A percentile compares a stretch with the other conserved stretches of the same genome.
phyloP scores from a whole-genome alignment of 495 filamentous ascomycete genomes.

The Penicillium atrosanguineum region DNA sequence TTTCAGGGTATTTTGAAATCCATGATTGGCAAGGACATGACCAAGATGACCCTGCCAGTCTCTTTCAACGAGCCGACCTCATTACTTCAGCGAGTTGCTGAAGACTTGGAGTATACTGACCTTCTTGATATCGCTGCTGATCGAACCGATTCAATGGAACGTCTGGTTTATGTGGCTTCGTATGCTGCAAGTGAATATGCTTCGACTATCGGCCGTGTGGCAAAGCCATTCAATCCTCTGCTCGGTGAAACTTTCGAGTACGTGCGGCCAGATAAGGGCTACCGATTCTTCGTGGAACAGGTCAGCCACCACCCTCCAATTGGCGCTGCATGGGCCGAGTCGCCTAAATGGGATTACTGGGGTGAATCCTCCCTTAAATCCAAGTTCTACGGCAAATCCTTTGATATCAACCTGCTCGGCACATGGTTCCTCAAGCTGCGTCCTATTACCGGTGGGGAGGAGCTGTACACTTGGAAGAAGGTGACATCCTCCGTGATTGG shows the following conservation, averaged over 20 bases:
- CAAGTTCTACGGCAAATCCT: slow-evolving; percentile 96
- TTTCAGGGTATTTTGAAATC: slow-evolving; percentile 92
- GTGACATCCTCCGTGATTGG: slow-evolving; percentile 96
- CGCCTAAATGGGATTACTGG: slow-evolving; percentile 94
- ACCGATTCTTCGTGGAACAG: slow-evolving; percentile 97
- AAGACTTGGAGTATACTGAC: slow-evolving; percentile 97
- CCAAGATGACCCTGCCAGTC: slow-evolving; percentile 97
- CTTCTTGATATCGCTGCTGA: slow-evolving; percentile 88
- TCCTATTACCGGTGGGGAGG: slow-evolving; percentile 73
- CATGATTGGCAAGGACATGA: slow-evolving; percentile 99
- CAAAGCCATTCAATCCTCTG: slow-evolving; percentile 96
- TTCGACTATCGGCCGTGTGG: slow-evolving; percentile 92
- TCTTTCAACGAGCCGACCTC: slow-evolving; percentile 99
- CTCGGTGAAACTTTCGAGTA: slow-evolving; percentile 98
- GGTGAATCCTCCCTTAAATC: slow-evolving; percentile 96
- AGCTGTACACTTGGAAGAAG: slow-evolving; percentile 98
- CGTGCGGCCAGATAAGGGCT: slow-evolving; percentile 89
- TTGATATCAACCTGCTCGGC: slow-evolving; percentile 93
- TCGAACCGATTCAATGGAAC: slow-evolving; percentile 80
- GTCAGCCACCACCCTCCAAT: slow-evolving; percentile 97
- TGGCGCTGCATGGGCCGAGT: slow-evolving; percentile 90
- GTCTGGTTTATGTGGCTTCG: slow-evolving; percentile 92
- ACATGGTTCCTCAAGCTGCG: slow-evolving; percentile 95
- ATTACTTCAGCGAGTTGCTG: slow-evolving; percentile 89
- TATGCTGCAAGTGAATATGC: slow-evolving; percentile 96